Evolutionary conservation across 768 basidiomycete genomes (phyloP).

Genomic region (Tricholoma furcatifolium): DNA sequence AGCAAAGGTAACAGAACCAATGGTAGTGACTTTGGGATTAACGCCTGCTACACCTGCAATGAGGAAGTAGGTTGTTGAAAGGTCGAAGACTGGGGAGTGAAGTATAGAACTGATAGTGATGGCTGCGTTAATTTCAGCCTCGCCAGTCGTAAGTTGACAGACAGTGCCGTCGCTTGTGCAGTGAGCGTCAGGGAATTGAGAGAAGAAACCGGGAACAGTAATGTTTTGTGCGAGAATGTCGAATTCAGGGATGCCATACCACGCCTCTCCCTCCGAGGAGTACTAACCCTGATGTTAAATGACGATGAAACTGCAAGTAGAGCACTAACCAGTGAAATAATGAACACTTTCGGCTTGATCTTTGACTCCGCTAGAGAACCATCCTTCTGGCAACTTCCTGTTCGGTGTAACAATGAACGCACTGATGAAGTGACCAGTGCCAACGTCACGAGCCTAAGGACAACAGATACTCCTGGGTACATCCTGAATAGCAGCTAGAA

Average conservation of each 20-base stretch:
- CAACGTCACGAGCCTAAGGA: too few species aligned
- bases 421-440: too few species aligned
- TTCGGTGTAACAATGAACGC: too few species aligned
- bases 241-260: constrained; percentile 10
- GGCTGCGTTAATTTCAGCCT: constrained; percentile 15
- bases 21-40: constrained; percentile 12
- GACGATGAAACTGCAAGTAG: not conserved
- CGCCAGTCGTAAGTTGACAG: constrained; percentile 12
- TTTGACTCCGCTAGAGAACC: not conserved
- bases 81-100: constrained; percentile 10
- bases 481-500: too few species aligned
- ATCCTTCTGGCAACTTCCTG: too few species aligned
- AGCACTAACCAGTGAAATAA: constrained; percentile 11
- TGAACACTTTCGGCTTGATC: constrained; percentile 11
- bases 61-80: constrained; percentile 11
- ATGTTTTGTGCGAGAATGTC: constrained; percentile 10
- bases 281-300: not conserved
- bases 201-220: constrained; percentile 5
- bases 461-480: too few species aligned
- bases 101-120: constrained; percentile 8
- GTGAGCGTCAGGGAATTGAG: constrained; percentile 9
- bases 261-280: constrained; percentile 7
- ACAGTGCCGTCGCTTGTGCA: constrained; percentile 7
- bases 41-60: constrained; percentile 14
- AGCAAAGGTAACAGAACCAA: constrained; percentile 13